Evolutionary conservation across 805 yeast genomes (phyloP).

Genomic region (Metschnikowia sp.): DNA sequence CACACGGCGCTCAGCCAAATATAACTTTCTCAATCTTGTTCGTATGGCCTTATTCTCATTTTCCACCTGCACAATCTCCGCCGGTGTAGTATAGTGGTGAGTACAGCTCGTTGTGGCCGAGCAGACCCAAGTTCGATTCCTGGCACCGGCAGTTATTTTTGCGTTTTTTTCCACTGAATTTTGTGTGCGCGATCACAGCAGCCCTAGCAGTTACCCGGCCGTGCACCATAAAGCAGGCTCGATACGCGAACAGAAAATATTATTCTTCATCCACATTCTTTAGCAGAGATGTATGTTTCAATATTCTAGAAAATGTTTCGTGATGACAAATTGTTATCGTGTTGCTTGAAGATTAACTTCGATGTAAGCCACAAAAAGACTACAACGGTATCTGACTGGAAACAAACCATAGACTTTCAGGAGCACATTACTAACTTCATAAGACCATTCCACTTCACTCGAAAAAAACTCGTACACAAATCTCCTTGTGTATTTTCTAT

Average conservation of each 20-base stretch:
- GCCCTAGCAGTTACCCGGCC: constrained; percentile 18
- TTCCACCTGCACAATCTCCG: not conserved
- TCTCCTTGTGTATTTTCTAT: not conserved
- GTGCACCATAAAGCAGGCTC: constrained; percentile 1
- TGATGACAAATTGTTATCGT: constrained; percentile 23
- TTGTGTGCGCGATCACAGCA: not conserved
- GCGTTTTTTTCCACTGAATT: not conserved
- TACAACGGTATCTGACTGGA: constrained; percentile 92
- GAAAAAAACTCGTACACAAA: too few relatives aligned
- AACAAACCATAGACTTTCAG: not conserved
- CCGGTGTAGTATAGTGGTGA: constrained; percentile 62
- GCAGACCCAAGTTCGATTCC: constrained; percentile 73
- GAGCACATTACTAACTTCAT: not conserved
- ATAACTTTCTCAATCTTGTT: too few relatives aligned
- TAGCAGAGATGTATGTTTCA: constrained; percentile 13
- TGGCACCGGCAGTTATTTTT: constrained; percentile 56
- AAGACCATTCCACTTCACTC: too few relatives aligned
- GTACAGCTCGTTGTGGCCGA: constrained; percentile 74
- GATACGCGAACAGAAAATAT: not conserved
- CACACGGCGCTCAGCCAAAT: too few relatives aligned
- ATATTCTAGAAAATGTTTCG: constrained; percentile 10
- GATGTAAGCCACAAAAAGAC: constrained; percentile 77
- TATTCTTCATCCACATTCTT: not conserved
- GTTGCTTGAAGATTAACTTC: constrained; percentile 31
- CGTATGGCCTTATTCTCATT: too few relatives aligned